Conservation (phyloP, 352 stramenopile genomes). For the Phytophthora sansomeana region DNA sequence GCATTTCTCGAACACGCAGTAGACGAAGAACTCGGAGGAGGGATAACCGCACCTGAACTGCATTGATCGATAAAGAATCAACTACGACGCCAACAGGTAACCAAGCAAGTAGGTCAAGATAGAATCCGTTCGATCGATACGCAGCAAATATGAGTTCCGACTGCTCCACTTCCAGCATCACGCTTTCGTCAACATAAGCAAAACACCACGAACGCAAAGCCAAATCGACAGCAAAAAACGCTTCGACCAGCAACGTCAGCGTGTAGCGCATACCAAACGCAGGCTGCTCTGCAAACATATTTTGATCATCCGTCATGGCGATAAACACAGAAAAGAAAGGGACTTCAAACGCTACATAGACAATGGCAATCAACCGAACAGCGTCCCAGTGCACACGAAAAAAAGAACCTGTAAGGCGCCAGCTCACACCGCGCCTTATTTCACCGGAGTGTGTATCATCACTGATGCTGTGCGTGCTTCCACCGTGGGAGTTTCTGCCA, state of each 20-base stretch:
- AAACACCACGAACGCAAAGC: conserved; percentile 62
- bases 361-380: conserved; percentile 48
- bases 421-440: conserved; percentile 27
- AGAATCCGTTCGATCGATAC: conserved; percentile 66
- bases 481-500: conserved; percentile 4
- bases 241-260: conserved; percentile 50
- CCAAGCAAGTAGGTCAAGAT: conserved; percentile 55
- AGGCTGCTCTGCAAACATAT: conserved; percentile 50
- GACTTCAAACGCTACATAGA: conserved; percentile 72
- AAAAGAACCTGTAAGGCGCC: conserved; percentile 56
- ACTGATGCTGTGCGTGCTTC: conserved; percentile 12
- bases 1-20: conserved; percentile 53
- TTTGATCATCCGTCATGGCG: conserved; percentile 60
- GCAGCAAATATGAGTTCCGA: conserved; percentile 64
- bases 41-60: conserved; percentile 43
- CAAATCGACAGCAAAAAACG: conserved; percentile 66
- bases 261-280: conserved; percentile 46
- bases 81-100: conserved; percentile 59
- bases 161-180: conserved; percentile 71
- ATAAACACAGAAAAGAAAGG: conserved; percentile 81
- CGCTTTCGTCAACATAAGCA: conserved; percentile 62
- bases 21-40: conserved; percentile 59
- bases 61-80: conserved; percentile 43
- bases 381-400: conserved; percentile 73
- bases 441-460: conserved; percentile 5